Conservation (phyloP, 768 basidiomycete genomes). For the Sporobolomyces roseus region DNA sequence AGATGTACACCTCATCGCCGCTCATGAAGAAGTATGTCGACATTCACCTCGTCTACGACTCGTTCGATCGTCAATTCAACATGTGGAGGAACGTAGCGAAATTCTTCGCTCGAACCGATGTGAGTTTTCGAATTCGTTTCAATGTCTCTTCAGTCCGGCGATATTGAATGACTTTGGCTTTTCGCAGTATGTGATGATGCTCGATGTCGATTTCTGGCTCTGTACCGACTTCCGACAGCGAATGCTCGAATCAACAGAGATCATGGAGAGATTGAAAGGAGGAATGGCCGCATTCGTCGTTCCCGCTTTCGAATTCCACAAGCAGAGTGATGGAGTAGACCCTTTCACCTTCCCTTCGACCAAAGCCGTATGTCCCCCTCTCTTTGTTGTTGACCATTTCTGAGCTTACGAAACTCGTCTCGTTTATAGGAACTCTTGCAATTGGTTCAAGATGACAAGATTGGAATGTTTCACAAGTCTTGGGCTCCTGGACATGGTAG, state of each 20-base stretch:
- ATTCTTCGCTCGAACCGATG: slow-evolving; percentile 71
- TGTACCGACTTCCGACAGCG: slow-evolving; percentile 73
- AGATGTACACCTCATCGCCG: slow-evolving; percentile 64
- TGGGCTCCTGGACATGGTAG: slow-evolving; percentile 78
- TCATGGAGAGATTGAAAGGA: slow-evolving; percentile 53
- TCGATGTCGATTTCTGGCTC: slow-evolving; percentile 81
- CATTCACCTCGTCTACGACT: slow-evolving; percentile 77
- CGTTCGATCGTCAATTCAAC: slow-evolving; percentile 74
- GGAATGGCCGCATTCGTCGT: slow-evolving; percentile 71
- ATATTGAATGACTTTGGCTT: too few relatives aligned
- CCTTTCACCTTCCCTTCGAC: slow-evolving; percentile 61
- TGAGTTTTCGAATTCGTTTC: too few relatives aligned
- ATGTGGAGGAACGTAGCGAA: slow-evolving; percentile 84
- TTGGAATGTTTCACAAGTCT: slow-evolving; percentile 71
- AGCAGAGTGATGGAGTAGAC: slow-evolving; percentile 63
- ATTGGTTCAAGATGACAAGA: slow-evolving; percentile 58
- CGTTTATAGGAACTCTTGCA: slow-evolving; percentile 55
- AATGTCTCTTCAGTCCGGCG: too few relatives aligned
- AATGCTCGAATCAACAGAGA: slow-evolving; percentile 53
- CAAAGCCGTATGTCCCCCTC: too few relatives aligned
- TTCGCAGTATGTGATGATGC: slow-evolving; percentile 68
- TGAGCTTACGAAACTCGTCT: too few relatives aligned
- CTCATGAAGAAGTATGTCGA: slow-evolving; percentile 69
- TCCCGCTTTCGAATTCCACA: slow-evolving; percentile 76
- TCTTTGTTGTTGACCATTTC: too few relatives aligned